Percentiles rank a stretch among this genome's conserved stretches.
phyloP scores from a whole-genome alignment of 1,284 basidiomycete genomes.

The Cystobasidium pallidum region DNA sequence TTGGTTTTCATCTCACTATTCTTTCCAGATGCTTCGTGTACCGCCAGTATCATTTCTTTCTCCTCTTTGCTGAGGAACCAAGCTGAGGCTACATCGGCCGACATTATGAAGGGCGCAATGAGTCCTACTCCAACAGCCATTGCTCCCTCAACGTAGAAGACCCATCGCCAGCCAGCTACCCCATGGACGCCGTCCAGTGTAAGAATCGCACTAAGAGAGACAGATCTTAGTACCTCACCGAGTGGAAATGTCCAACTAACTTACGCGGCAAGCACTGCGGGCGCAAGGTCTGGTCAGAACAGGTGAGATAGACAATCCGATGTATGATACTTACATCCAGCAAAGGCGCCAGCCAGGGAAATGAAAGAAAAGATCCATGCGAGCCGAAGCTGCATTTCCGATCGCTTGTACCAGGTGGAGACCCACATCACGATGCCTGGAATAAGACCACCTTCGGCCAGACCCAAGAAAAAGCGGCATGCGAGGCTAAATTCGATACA shows the following conservation, averaged over 20 bases:
- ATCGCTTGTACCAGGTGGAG: conserved; percentile 21
- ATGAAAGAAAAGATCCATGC: conserved; percentile 20
- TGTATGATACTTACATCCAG: conserved; percentile 8
- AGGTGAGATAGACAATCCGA: background rate
- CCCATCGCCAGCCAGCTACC: conserved; percentile 18
- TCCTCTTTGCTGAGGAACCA: conserved; percentile 18
- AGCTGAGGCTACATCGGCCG: background rate
- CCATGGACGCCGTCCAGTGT: conserved; percentile 23
- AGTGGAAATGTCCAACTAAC: background rate
- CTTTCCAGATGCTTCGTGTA: conserved; percentile 14
- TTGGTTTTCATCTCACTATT: conserved; percentile 9
- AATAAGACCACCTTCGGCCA: conserved; percentile 25
- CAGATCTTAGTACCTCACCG: background rate
- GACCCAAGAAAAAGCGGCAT: conserved; percentile 21
- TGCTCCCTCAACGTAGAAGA: conserved; percentile 23
- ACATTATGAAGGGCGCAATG: conserved; percentile 18
- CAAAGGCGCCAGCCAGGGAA: conserved; percentile 19
- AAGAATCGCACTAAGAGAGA: conserved; percentile 1
- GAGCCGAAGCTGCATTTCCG: conserved; percentile 13
- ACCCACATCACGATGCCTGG: conserved; percentile 18
- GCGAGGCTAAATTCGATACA: background rate
- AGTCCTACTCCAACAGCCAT: conserved; percentile 19
- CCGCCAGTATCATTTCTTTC: conserved; percentile 17
- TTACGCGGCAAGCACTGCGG: conserved; percentile 16
- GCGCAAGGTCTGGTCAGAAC: background rate